Percentiles rank a stretch among this genome's conserved stretches.
Evolutionary conservation across 1,284 basidiomycete species (phyloP).

Genomic region (Phylloporus sp.): DNA sequence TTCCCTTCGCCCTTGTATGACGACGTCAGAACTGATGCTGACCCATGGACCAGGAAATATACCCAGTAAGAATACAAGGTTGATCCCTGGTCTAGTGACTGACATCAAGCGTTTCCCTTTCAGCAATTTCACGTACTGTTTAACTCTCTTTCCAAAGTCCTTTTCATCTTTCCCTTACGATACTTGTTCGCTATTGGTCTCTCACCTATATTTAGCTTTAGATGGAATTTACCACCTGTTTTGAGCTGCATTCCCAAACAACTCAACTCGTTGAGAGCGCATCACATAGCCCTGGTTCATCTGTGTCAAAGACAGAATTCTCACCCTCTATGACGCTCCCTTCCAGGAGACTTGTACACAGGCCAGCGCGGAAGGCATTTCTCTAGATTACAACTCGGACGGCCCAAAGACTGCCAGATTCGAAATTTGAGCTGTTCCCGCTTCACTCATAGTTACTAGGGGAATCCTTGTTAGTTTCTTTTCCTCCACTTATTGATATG

Average conservation of each 20-base stretch:
- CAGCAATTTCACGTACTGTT: too few relatives aligned
- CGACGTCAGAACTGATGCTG: too few relatives aligned
- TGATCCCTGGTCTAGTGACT: conserved; percentile 48
- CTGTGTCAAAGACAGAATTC: conserved; percentile 63
- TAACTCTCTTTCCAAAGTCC: too few relatives aligned
- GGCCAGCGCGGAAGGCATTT: conserved; percentile 49
- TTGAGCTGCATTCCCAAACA: conserved; percentile 71
- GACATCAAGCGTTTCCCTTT: too few relatives aligned
- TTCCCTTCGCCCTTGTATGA: too few relatives aligned
- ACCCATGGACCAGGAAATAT: conserved; percentile 51
- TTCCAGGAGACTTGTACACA: conserved; percentile 61
- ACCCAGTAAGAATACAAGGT: conserved; percentile 48
- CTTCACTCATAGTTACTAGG: conserved; percentile 52
- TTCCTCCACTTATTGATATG: conserved; percentile 47
- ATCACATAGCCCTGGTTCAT: conserved; percentile 56
- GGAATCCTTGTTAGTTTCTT: conserved; percentile 55
- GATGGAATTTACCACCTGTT: conserved; percentile 70
- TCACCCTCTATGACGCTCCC: conserved; percentile 61
- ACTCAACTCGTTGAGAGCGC: conserved; percentile 65
- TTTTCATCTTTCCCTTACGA: too few relatives aligned
- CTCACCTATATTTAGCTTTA: conserved; percentile 68
- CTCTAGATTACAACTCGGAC: conserved; percentile 49
- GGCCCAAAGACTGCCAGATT: conserved; percentile 44
- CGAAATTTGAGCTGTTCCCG: conserved; percentile 50
- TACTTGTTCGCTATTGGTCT: too few relatives aligned